Evolutionary conservation across 441 rosid genomes (phyloP), one percentile per base, ranked within the genome.

Genomic region (Omphalea diandra): DNA sequence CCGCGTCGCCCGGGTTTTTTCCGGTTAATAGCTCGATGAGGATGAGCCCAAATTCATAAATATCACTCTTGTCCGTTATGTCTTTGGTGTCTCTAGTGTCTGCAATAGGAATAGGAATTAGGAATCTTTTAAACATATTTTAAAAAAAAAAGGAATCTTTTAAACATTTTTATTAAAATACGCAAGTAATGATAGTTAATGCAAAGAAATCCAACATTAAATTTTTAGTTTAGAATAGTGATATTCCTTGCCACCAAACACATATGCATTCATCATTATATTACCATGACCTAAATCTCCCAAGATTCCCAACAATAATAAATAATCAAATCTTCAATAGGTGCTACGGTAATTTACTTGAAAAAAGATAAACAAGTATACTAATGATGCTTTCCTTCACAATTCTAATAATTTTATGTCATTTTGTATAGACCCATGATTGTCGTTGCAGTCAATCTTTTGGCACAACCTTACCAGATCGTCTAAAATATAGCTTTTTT

Each of bases 21-120:
- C 96, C 94, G 35, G 93, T 91, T 26, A 93, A 56, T 54, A 93
- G 70, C 69, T 87, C 77, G 18, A 93, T 82, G 3, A 93, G 88
- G 46, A 93, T 56, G 36, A 89, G 79, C 20, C 98, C 98, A 36
- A 85, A 85, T 46, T 84, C 84, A 50, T 87, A 88, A 6, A 87
- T 77, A 73, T 93, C 90, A 57, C 90, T 83, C 81, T 85, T 88
- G 69, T 80, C 85, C 4, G 79, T 83, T 11, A 81, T 57, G 4
- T 82, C 83, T 55, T 84, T 83, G 59, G 62, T 73, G 44, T 91
- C 89, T 74, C 77, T 84, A 0, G 79, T 80, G 78, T 93, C 97
- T 93, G 80, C 69, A 36, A 47, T 0, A 26, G 6, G n/a, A 2
- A 49, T 18, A 12, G 4, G 6, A 36, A 35, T 7, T 5, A 57